Evolutionary conservation across 768 basidiomycete species (phyloP), one percentile per base, ranked within the genome.

Genomic region (Tricholoma sp.): DNA sequence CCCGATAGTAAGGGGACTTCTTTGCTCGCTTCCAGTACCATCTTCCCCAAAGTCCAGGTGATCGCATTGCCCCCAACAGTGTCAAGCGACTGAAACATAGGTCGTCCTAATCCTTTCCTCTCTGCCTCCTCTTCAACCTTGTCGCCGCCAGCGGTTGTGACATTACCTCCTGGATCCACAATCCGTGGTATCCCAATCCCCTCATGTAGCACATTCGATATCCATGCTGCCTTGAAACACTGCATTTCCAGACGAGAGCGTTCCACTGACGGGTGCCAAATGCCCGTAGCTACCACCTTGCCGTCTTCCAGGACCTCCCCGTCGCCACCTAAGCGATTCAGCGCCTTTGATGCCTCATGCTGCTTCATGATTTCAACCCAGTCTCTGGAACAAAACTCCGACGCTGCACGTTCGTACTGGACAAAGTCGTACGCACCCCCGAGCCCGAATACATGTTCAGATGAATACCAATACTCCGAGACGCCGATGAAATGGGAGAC

Each of bases 221-320:
- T 82, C 97, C 97, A 99, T 2, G 97, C 95, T 1, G 96, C 94
- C 71, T 99, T 99, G 85, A 99, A 99, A 69, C 97, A 99, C 68
- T 98, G 97, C 90, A 96, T 91, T 73, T 96, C 84, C 57, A 99
- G 73, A 47, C 96, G 82, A 20, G 90, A 82, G 34, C 91, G 71
- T 68, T 95, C 95, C 56, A 96, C 86, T 54, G 82, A 74, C 37
- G 83, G 76, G 20, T 81, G 82, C 90, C 89, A 91, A 60, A 80
- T 78, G 0, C 85, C 86, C 3, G 80, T 77, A 28, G 77, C 79
- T n/a, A 89, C 78, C 11, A 88, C 69, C 57, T 82, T 68, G 17
- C 86, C 88, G 53, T 77, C 72, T 65, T 81, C 66, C 57, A 80
- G 74, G 11, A 88, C 79, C 67, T 89, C 82, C 11, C 85, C 86